These are phyloP conservation scores for Leersia perrieri DNA, from an alignment of 176 grass and related monocot species.

Conservation along the genomic window DNA sequence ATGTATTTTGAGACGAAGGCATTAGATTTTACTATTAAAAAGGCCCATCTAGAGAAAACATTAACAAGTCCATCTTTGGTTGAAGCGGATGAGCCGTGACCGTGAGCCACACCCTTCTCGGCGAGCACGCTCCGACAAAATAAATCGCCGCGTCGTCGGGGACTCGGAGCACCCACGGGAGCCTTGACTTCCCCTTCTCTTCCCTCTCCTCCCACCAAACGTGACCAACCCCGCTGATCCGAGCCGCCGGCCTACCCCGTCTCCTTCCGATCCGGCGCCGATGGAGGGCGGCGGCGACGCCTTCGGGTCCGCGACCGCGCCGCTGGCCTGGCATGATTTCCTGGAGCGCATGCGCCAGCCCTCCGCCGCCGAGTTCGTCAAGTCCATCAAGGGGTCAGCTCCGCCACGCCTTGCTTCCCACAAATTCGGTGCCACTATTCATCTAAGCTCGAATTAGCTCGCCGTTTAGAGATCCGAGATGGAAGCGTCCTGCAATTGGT, in stretches of 20 bases:
- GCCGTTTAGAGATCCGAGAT: constrained; percentile 19
- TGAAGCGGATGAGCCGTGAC: background rate
- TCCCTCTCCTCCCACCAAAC: background rate
- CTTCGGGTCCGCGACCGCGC: constrained; percentile 70
- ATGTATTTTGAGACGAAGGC: no score
- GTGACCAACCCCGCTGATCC: constrained; percentile 11
- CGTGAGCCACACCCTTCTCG: background rate
- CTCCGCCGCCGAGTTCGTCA: constrained; percentile 89
- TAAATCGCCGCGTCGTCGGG: constrained; percentile 25
- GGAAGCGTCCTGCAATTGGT: background rate
- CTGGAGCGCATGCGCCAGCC: constrained; percentile 96
- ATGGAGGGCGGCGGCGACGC: constrained; percentile 78
- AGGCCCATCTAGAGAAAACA: no score
- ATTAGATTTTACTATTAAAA: no score
- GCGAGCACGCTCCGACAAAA: constrained; percentile 21
- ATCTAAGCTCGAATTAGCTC: background rate
- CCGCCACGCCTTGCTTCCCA: background rate
- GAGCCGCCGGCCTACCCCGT: background rate
- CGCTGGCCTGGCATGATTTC: constrained; percentile 96
- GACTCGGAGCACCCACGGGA: constrained; percentile 32
- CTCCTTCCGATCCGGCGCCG: constrained; percentile 29
- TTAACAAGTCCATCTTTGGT: background rate
- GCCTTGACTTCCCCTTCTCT: constrained; percentile 28
- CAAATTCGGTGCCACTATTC: background rate
- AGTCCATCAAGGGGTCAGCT: constrained; percentile 87